Conservation (phyloP, 1,284 basidiomycete species). For the Ceratorhiza oryzae-sativae region DNA sequence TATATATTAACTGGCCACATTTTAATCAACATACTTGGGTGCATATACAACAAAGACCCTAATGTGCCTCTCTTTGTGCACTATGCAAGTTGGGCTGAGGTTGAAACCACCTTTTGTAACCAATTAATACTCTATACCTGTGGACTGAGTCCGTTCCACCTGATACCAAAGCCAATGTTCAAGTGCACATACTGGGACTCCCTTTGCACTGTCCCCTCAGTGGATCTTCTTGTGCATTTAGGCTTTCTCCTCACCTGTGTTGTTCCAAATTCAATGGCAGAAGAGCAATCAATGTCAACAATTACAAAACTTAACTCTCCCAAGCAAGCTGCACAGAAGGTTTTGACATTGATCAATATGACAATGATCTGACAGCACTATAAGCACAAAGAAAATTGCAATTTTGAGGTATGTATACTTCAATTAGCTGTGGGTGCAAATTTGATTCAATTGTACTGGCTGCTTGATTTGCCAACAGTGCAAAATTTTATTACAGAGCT, state of each 20-base stretch:
- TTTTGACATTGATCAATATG: slow-evolving; percentile 28
- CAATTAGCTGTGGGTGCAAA: neutral
- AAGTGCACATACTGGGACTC: neutral
- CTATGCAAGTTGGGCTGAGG: neutral
- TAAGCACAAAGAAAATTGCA: slow-evolving; percentile 9
- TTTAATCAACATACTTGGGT: slow-evolving; percentile 5
- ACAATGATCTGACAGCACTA: slow-evolving; percentile 15
- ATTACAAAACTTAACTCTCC: slow-evolving; percentile 26
- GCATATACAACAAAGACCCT: slow-evolving; percentile 11
- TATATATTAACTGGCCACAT: slow-evolving; percentile 20
- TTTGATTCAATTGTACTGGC: neutral
- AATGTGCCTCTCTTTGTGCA: neutral
- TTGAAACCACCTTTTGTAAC: neutral
- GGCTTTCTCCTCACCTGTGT: neutral
- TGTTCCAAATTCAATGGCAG: slow-evolving; percentile 26
- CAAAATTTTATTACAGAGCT: slow-evolving; percentile 14
- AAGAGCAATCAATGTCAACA: slow-evolving; percentile 20
- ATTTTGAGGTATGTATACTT: too few species aligned
- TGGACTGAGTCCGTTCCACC: slow-evolving; percentile 16
- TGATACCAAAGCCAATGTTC: neutral
- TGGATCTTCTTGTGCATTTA: slow-evolving; percentile 15
- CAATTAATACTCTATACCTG: slow-evolving; percentile 9
- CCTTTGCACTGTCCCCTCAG: neutral
- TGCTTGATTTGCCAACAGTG: neutral
- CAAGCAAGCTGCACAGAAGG: slow-evolving; percentile 14